phyloP scores from a whole-genome alignment of 2,329 filamentous ascomycete species.

The Xylariales sp. region DNA sequence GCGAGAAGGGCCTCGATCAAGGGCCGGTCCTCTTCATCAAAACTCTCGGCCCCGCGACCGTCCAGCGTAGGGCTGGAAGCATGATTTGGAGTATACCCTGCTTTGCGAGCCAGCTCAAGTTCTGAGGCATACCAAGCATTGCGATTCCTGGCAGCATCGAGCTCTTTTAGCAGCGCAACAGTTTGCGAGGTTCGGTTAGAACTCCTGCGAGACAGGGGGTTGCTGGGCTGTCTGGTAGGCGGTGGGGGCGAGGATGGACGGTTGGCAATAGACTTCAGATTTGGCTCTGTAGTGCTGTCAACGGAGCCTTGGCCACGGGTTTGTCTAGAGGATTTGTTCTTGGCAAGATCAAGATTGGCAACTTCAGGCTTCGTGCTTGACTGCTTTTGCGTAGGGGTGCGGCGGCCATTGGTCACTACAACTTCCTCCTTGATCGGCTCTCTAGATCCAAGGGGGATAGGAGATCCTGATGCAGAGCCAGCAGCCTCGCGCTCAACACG shows the following conservation, averaged over 20 bases:
- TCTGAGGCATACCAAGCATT: constrained; percentile 98
- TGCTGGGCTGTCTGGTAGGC: constrained; percentile 51
- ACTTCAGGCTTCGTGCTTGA: constrained; percentile 32
- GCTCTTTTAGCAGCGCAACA: constrained; percentile 75
- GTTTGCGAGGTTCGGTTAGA: constrained; percentile 61
- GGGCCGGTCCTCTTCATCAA: constrained; percentile 88
- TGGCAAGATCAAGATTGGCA: constrained; percentile 28
- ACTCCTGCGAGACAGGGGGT: constrained; percentile 55
- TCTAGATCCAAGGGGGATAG: constrained; percentile 28
- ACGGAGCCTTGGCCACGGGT: constrained; percentile 60
- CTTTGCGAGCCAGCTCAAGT: constrained; percentile 83
- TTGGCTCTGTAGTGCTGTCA: constrained; percentile 62
- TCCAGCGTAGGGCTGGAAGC: constrained; percentile 72
- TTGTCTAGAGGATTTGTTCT: constrained; percentile 43
- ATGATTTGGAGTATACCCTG: constrained; percentile 74
- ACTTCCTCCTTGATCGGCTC: constrained; percentile 43
- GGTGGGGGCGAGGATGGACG: constrained; percentile 56
- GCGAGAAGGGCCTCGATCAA: constrained; percentile 87
- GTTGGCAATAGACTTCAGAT: constrained; percentile 34
- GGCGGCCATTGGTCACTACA: constrained; percentile 54
- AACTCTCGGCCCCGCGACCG: constrained; percentile 68
- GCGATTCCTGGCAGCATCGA: constrained; percentile 77
- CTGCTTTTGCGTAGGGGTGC: constrained; percentile 54
- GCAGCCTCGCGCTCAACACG: constrained; percentile 30
- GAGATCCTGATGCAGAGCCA: constrained; percentile 29